These are phyloP conservation scores for Croton setiger DNA, from an alignment of 441 rosid genomes.

Conservation along the genomic window DNA sequence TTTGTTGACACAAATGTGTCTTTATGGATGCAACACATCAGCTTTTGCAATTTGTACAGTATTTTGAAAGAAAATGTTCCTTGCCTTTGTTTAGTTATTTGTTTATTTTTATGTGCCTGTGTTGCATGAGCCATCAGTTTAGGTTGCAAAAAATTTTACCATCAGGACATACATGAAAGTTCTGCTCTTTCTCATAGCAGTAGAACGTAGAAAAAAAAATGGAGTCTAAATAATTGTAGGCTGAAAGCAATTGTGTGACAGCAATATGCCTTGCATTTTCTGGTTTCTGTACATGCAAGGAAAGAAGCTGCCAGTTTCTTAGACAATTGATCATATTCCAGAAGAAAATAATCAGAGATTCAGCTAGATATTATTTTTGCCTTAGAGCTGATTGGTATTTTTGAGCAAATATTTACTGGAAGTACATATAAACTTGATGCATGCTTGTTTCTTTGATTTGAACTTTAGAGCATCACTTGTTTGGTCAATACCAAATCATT, in stretches of 20 bases:
- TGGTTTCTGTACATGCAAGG: not conserved
- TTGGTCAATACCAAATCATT: not conserved
- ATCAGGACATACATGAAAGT: not conserved
- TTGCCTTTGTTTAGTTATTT: not conserved
- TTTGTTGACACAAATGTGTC: conserved; percentile 3
- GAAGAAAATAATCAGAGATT: not conserved
- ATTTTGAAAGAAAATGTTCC: not conserved
- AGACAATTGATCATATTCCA: not conserved
- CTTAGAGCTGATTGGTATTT: not conserved
- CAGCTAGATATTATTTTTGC: not conserved
- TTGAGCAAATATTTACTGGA: not conserved
- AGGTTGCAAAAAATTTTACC: not conserved
- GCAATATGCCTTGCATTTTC: not conserved
- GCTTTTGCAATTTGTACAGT: not conserved
- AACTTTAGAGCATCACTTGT: not conserved
- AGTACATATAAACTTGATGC: too few species aligned
- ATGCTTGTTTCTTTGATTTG: not conserved
- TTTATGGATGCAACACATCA: not conserved
- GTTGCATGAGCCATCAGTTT: not conserved
- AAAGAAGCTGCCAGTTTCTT: not conserved
- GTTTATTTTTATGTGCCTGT: not conserved
- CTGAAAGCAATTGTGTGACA: not conserved
- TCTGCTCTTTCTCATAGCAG: not conserved
- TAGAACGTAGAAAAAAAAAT: not conserved
- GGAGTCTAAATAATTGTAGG: not conserved